Conservation (phyloP, 106 monocot genomes). For the Platanthera guangdongensis region DNA sequence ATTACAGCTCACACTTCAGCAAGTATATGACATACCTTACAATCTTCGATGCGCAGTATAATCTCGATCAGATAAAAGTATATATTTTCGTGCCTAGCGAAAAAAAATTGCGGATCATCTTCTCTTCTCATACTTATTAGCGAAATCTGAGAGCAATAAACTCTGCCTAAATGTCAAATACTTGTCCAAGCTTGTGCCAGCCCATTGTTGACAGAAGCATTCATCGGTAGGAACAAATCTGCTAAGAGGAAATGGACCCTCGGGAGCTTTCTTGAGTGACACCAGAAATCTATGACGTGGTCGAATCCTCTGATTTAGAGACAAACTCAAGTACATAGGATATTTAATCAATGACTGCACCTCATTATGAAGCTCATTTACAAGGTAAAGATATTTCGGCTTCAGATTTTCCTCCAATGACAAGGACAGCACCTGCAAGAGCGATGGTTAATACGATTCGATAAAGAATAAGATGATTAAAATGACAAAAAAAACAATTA, state of each 20-base stretch:
- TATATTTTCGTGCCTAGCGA: background rate
- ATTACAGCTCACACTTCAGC: background rate
- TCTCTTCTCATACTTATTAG: constrained; percentile 62
- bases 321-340: constrained; percentile 91
- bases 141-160: constrained; percentile 48
- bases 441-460: background rate
- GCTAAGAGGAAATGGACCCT: constrained; percentile 93
- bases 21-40: background rate
- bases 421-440: constrained; percentile 72
- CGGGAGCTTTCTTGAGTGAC: constrained; percentile 83
- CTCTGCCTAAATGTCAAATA: constrained; percentile 71
- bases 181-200: constrained; percentile 77
- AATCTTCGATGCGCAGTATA: background rate
- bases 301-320: constrained; percentile 86
- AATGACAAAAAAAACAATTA: constrained; percentile 14
- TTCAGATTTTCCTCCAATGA: constrained; percentile 84
- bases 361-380: constrained; percentile 87
- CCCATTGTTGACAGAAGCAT: constrained; percentile 83
- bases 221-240: constrained; percentile 83
- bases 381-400: constrained; percentile 90
- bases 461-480: background rate
- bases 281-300: constrained; percentile 85
- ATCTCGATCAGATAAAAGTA: background rate
- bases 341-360: constrained; percentile 84
- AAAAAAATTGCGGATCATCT: constrained; percentile 1